These are phyloP conservation scores for Aphanomyces cochlioides DNA, from an alignment of 352 stramenopile genomes.

Conservation along the genomic window DNA sequence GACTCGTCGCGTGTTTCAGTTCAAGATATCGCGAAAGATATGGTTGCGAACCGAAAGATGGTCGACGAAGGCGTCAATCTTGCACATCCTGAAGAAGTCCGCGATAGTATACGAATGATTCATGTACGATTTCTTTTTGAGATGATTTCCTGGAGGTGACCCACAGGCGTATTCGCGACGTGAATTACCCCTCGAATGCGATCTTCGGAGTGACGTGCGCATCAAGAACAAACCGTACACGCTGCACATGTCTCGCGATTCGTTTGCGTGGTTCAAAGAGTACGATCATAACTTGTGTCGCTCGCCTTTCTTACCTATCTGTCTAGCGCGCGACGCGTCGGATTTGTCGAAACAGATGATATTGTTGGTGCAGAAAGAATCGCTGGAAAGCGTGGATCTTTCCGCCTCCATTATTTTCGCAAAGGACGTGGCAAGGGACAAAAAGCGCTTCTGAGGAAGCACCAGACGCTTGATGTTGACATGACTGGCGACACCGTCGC, in stretches of 20 bases:
- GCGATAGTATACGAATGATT: conserved; percentile 76
- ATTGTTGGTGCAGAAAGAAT: conserved; percentile 58
- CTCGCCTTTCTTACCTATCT: not conserved
- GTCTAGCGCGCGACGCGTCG: conserved; percentile 39
- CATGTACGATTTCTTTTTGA: conserved; percentile 35
- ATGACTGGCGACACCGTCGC: conserved; percentile 35
- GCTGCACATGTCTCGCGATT: conserved; percentile 59
- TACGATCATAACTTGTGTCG: conserved; percentile 10
- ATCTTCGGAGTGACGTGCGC: conserved; percentile 47
- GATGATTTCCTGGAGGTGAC: not conserved
- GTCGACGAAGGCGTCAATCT: conserved; percentile 76
- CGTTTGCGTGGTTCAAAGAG: conserved; percentile 54
- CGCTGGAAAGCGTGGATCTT: conserved; percentile 36
- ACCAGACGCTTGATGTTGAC: conserved; percentile 51
- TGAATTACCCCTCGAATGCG: conserved; percentile 61
- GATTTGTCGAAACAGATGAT: conserved; percentile 67
- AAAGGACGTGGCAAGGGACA: conserved; percentile 47
- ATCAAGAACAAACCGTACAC: conserved; percentile 51
- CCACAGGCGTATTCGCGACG: conserved; percentile 65
- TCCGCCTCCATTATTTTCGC: conserved; percentile 75
- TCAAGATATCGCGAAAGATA: conserved; percentile 66
- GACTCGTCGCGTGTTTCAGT: conserved; percentile 46
- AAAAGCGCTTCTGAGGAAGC: conserved; percentile 59
- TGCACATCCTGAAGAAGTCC: conserved; percentile 55
- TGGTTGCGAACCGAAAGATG: conserved; percentile 58